Percentiles rank a stretch among this genome's conserved stretches.
phyloP scores from a whole-genome alignment of 345 rosid species.

The Euclidium syriacum region DNA sequence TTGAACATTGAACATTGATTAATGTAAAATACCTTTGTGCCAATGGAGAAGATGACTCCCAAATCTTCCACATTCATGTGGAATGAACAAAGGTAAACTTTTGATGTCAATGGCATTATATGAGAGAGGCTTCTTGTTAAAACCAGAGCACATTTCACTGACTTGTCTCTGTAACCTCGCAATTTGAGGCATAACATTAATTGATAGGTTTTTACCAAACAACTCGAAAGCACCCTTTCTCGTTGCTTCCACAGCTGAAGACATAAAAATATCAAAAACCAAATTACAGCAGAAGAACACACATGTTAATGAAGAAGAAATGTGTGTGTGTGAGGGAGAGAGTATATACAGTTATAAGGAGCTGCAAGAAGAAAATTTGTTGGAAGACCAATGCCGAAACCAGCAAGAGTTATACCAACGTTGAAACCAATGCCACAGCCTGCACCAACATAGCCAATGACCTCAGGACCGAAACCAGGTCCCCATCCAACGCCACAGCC shows the following conservation, averaged over 20 bases:
- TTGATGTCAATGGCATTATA: slow-evolving; percentile 29
- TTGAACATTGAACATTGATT: neutral
- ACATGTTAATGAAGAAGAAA: too few species aligned
- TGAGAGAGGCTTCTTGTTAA: slow-evolving; percentile 32
- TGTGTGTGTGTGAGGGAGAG: neutral
- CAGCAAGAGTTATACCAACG: slow-evolving; percentile 79
- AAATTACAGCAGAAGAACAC: too few species aligned
- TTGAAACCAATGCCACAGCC: slow-evolving; percentile 90
- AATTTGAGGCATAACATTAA: slow-evolving; percentile 34
- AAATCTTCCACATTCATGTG: slow-evolving; percentile 41
- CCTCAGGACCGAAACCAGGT: slow-evolving; percentile 96
- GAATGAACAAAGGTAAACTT: slow-evolving; percentile 34
- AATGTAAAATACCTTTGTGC: slow-evolving; percentile 41
- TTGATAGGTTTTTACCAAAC: slow-evolving; percentile 25
- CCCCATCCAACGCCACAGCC: slow-evolving; percentile 99
- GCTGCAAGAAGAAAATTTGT: slow-evolving; percentile 49
- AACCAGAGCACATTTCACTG: slow-evolving; percentile 37
- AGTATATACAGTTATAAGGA: slow-evolving; percentile 52
- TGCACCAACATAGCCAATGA: slow-evolving; percentile 81
- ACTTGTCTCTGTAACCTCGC: slow-evolving; percentile 46
- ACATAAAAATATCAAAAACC: neutral
- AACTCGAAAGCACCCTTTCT: slow-evolving; percentile 40
- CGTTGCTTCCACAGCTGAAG: slow-evolving; percentile 45
- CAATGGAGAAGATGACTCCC: slow-evolving; percentile 33
- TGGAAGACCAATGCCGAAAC: slow-evolving; percentile 89